These are phyloP conservation scores for Lentinula raphanica DNA, from an alignment of 768 basidiomycete species.

Conservation along the genomic window DNA sequence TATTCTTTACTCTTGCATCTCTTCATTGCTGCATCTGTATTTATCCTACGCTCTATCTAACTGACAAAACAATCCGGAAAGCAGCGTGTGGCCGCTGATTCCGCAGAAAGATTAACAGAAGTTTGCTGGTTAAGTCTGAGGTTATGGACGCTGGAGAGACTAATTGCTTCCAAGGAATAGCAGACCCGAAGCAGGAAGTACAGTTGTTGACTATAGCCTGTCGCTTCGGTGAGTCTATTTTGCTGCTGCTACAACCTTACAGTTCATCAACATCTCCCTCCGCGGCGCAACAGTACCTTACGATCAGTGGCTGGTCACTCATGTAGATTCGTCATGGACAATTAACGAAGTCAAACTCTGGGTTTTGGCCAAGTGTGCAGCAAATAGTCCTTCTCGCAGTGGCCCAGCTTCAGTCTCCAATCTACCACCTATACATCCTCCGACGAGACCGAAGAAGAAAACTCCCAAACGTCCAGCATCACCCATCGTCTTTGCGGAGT, in stretches of 20 bases:
- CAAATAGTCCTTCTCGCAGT: conserved; percentile 14
- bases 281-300: conserved; percentile 43
- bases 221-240: background rate
- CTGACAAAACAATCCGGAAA: background rate
- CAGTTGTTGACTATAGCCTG: conserved; percentile 5
- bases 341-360: conserved; percentile 59
- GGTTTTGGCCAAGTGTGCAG: conserved; percentile 53
- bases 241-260: background rate
- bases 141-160: conserved; percentile 1
- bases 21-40: background rate
- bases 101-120: background rate
- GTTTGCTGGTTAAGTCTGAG: background rate
- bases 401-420: background rate
- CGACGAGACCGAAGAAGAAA: conserved; percentile 7
- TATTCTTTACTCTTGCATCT: background rate
- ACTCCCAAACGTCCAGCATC: conserved; percentile 44
- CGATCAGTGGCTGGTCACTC: conserved; percentile 77
- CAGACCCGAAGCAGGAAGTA: background rate
- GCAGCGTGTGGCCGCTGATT: background rate
- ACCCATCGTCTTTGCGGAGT: conserved; percentile 65
- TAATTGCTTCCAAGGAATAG: background rate
- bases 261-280: background rate
- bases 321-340: conserved; percentile 55
- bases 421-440: conserved; percentile 9
- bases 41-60: background rate